Percentiles rank a stretch among this genome's conserved stretches.
Evolutionary conservation across 1,139 yeast species (phyloP).

Genomic region (Nematodospora anomalae): DNA sequence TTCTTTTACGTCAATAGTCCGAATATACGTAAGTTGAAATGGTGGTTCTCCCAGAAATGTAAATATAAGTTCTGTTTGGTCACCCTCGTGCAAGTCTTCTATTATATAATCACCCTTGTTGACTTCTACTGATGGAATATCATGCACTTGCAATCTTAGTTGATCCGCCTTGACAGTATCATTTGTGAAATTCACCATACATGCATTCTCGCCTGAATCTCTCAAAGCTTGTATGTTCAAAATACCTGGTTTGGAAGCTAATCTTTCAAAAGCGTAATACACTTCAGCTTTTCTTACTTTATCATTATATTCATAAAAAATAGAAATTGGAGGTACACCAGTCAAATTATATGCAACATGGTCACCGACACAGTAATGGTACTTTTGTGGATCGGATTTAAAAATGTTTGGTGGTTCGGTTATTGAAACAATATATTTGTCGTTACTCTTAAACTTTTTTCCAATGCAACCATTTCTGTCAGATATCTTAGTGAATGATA

Average conservation of each 20-base stretch:
- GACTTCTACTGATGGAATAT: constrained; percentile 88
- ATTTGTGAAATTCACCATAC: constrained; percentile 60
- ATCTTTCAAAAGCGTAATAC: constrained; percentile 55
- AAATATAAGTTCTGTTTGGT: constrained; percentile 69
- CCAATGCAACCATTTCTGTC: constrained; percentile 74
- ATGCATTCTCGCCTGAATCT: constrained; percentile 72
- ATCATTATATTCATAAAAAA: constrained; percentile 73
- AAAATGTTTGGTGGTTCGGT: constrained; percentile 75
- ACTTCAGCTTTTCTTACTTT: constrained; percentile 60
- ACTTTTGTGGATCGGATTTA: constrained; percentile 34
- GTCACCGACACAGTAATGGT: constrained; percentile 86
- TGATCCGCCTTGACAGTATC: constrained; percentile 37
- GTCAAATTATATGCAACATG: constrained; percentile 72
- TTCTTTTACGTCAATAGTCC: constrained; percentile 40
- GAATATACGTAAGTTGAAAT: constrained; percentile 57
- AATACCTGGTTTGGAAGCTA: constrained; percentile 80
- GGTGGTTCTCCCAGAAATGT: constrained; percentile 74
- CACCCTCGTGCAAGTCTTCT: constrained; percentile 87
- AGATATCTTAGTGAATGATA: constrained; percentile 54
- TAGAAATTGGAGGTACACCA: constrained; percentile 78
- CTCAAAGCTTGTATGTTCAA: constrained; percentile 66
- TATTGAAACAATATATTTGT: constrained; percentile 50
- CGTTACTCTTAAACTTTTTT: constrained; percentile 36
- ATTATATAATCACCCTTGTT: constrained; percentile 74
- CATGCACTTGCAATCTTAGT: constrained; percentile 61